Conservation (phyloP, 768 basidiomycete genomes). For the Phallus indusiatus region DNA sequence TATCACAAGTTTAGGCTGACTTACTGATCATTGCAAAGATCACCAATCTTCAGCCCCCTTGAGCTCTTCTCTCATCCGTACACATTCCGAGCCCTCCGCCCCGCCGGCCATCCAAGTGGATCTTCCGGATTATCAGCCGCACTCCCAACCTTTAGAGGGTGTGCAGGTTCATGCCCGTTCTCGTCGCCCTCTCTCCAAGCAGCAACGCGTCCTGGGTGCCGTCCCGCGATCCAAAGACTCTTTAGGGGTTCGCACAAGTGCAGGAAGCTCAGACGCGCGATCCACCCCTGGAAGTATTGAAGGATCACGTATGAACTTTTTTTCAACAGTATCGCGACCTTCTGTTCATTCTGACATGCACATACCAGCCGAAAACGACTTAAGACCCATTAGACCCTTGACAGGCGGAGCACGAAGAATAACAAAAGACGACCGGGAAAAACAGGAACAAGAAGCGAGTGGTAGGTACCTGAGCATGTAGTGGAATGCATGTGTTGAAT, state of each 20-base stretch:
- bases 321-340: neutral
- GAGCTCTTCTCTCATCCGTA: neutral
- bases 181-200: slow-evolving; percentile 5
- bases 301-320: neutral
- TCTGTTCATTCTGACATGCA: neutral
- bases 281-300: slow-evolving; percentile 1
- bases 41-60: neutral
- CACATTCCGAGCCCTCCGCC: slow-evolving; percentile 1
- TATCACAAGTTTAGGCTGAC: neutral
- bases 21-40: neutral
- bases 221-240: slow-evolving; percentile 5
- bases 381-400: neutral
- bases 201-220: slow-evolving; percentile 7
- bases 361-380: neutral
- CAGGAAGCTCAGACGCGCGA: neutral
- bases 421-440: slow-evolving; percentile 5
- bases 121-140: neutral
- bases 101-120: neutral
- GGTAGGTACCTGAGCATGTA: neutral
- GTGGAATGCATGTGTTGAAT: neutral
- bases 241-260: neutral
- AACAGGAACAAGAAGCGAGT: slow-evolving; percentile 2
- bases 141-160: slow-evolving; percentile 1
- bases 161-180: neutral
- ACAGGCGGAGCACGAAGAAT: slow-evolving; percentile 4